Evolutionary conservation across 1,284 basidiomycete species (phyloP).

Genomic region (Pulveroboletus sp.): DNA sequence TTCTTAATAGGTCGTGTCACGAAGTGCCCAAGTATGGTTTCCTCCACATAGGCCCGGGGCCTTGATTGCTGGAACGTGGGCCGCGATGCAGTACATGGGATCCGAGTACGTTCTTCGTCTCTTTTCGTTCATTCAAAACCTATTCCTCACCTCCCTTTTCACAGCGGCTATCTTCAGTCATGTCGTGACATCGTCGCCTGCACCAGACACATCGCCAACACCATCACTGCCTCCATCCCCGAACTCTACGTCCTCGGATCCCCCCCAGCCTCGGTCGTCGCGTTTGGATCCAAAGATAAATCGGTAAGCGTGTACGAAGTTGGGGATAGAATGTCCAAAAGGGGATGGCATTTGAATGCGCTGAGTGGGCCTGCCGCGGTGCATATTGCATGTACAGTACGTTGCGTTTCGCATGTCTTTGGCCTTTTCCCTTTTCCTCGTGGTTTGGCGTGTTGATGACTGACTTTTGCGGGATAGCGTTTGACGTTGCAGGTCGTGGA

Average conservation of each 20-base stretch:
- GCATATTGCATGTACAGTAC: conserved; percentile 92
- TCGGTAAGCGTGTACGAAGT: conserved; percentile 78
- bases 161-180: conserved; percentile 87
- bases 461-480: conserved; percentile 40
- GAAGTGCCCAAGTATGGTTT: background rate
- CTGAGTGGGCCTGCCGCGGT: conserved; percentile 77
- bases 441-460: background rate
- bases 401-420: conserved; percentile 27
- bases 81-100: conserved; percentile 92
- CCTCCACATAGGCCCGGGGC: conserved; percentile 69
- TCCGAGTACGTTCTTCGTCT: conserved; percentile 51
- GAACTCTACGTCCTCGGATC: conserved; percentile 86
- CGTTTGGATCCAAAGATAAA: conserved; percentile 69
- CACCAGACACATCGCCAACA: conserved; percentile 62
- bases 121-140: background rate
- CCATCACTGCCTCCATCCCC: conserved; percentile 66
- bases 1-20: background rate
- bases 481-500: conserved; percentile 78
- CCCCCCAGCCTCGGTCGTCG: conserved; percentile 88
- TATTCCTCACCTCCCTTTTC: background rate
- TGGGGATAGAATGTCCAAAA: conserved; percentile 84
- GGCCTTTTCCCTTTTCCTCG: too few species aligned
- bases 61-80: conserved; percentile 94
- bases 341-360: conserved; percentile 91
- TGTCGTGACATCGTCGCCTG: conserved; percentile 82